Evolutionary conservation across 805 yeast genomes (phyloP).

Genomic region (Suhomyces faveliae): DNA sequence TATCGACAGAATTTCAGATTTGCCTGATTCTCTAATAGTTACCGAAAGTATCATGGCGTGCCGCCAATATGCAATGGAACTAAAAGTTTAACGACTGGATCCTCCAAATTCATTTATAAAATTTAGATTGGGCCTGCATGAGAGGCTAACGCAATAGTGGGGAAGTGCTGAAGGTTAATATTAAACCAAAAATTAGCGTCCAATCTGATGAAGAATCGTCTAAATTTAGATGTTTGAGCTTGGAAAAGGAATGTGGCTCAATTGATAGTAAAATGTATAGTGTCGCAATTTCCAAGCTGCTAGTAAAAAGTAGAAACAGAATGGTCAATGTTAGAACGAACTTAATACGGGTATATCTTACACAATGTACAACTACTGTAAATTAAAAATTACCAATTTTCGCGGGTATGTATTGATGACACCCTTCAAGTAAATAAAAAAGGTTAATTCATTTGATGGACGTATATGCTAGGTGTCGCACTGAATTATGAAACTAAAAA

Average conservation of each 20-base stretch:
- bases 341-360: not conserved
- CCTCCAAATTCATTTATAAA: not conserved
- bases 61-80: not conserved
- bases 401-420: not conserved
- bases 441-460: not conserved
- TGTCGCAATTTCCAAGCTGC: no score
- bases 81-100: not conserved
- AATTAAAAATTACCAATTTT: not conserved
- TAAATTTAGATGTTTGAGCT: not conserved
- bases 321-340: not conserved
- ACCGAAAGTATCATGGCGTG: not conserved
- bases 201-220: not conserved
- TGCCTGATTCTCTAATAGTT: no score
- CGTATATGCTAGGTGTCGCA: not conserved
- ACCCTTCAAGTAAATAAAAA: not conserved
- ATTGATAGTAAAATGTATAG: no score
- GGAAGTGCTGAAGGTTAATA: no score
- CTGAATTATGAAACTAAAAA: not conserved
- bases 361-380: not conserved
- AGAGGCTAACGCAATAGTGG: not conserved
- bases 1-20: no score
- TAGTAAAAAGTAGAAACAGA: not conserved
- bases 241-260: not conserved
- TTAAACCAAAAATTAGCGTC: not conserved
- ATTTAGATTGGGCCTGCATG: not conserved